Evolutionary conservation across 2,329 filamentous ascomycete species (phyloP).

Genomic region (Hymenoscyphus fructigenus): DNA sequence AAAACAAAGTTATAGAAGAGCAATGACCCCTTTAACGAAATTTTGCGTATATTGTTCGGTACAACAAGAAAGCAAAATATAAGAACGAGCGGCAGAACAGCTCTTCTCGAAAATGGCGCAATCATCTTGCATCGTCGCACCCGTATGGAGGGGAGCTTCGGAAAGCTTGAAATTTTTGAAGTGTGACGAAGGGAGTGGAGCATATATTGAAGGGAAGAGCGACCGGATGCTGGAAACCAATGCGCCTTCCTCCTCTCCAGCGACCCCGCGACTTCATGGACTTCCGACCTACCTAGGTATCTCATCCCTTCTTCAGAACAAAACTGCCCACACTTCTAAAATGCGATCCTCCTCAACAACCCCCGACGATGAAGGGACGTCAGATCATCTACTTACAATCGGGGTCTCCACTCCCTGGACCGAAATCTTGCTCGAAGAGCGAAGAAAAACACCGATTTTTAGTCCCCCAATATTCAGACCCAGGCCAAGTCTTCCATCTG

Average conservation of each 20-base stretch:
- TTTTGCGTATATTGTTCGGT: not conserved
- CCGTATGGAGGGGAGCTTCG: not conserved
- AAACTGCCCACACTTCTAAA: not conserved
- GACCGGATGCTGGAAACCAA: not conserved
- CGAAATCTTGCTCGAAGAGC: constrained; percentile 23
- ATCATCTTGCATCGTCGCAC: not conserved
- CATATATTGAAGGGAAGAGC: not conserved
- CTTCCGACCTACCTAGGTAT: not conserved
- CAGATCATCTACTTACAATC: not conserved
- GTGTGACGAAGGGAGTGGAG: not conserved
- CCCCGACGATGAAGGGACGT: not conserved
- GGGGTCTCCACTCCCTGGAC: constrained; percentile 24
- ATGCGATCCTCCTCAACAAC: not conserved
- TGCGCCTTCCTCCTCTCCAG: not conserved
- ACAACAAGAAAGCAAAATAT: constrained; percentile 16
- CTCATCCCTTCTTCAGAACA: not conserved
- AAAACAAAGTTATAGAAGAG: not conserved
- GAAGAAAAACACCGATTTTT: constrained; percentile 13
- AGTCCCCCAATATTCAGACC: constrained; percentile 1
- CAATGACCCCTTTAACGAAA: not conserved
- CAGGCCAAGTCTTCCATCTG: not conserved
- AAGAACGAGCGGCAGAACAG: constrained; percentile 22
- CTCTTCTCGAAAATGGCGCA: constrained; percentile 13
- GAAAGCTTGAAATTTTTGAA: not conserved
- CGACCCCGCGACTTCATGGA: not conserved